A percentile compares a stretch with the other conserved stretches of the same genome.
Conservation (phyloP, 2,329 filamentous ascomycete genomes). For the Apiospora arundinis region DNA sequence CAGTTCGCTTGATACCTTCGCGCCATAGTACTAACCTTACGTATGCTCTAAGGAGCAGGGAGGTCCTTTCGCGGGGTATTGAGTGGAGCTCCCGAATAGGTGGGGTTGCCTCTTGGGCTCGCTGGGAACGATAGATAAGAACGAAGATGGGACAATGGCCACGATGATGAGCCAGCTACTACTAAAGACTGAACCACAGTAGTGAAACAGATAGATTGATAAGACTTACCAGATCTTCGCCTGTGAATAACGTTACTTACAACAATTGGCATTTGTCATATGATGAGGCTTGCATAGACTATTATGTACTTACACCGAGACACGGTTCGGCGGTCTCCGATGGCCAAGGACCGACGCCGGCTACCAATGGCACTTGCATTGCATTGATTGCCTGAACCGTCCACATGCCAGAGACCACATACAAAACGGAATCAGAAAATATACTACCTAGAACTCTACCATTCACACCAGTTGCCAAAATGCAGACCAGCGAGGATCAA, state of each 20-base stretch:
- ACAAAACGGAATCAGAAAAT: neutral
- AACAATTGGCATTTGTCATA: constrained; percentile 3
- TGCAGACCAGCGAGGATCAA: constrained; percentile 15
- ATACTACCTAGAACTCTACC: neutral
- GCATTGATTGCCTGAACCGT: neutral
- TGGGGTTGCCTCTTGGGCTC: neutral
- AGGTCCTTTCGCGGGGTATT: neutral
- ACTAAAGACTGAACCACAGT: neutral
- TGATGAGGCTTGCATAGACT: neutral
- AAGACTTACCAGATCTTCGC: neutral
- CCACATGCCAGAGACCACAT: neutral
- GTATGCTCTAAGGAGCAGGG: no score
- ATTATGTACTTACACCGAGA: neutral
- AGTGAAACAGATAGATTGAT: neutral
- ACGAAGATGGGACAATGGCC: neutral
- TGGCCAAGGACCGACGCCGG: neutral
- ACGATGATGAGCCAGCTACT: neutral
- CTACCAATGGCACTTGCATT: neutral
- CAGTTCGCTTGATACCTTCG: neutral
- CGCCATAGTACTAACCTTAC: no score
- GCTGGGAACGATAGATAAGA: constrained; percentile 4
- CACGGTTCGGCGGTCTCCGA: neutral
- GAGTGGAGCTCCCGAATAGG: neutral
- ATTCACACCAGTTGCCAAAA: neutral
- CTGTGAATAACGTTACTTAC: neutral